Conservation (phyloP, 495 filamentous ascomycete species). For the Lophiotrema nucula region DNA sequence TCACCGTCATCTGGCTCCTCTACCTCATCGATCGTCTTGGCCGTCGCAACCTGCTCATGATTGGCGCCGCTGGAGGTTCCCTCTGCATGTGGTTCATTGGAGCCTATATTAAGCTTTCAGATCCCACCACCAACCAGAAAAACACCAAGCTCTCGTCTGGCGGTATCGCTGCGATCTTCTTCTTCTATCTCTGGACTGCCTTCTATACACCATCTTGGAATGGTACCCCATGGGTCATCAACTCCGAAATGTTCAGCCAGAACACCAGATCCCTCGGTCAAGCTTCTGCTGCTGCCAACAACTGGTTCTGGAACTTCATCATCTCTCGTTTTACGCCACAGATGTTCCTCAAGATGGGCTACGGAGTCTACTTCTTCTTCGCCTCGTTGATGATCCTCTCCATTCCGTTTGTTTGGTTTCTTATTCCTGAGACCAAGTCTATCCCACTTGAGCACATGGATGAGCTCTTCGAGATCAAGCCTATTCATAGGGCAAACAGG, state of each 20-base stretch:
- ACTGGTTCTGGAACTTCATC: conserved; percentile 79
- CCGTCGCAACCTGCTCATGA: conserved; percentile 55
- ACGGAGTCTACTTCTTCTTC: conserved; percentile 80
- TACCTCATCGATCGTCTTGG: conserved; percentile 60
- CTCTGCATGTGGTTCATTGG: conserved; percentile 61
- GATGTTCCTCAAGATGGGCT: conserved; percentile 69
- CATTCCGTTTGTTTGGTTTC: conserved; percentile 58
- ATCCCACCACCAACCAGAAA: conserved; percentile 47
- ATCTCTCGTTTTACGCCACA: conserved; percentile 70
- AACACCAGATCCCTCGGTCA: conserved; percentile 56
- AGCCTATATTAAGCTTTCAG: conserved; percentile 48
- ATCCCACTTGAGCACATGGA: conserved; percentile 45
- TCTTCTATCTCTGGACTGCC: conserved; percentile 78
- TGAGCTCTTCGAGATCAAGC: conserved; percentile 57
- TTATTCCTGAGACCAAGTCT: conserved; percentile 44
- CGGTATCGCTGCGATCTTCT: conserved; percentile 70
- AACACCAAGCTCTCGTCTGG: conserved; percentile 48
- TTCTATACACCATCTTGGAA: conserved; percentile 79
- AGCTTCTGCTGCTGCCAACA: conserved; percentile 65
- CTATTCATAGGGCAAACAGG: conserved; percentile 55
- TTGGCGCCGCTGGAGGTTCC: conserved; percentile 54
- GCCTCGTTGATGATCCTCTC: conserved; percentile 67
- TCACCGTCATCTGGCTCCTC: conserved; percentile 60
- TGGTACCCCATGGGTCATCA: conserved; percentile 49
- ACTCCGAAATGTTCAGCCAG: conserved; percentile 43